These are phyloP conservation scores for Medicago lupulina DNA, from an alignment of 306 rosid species.

Conservation along the genomic window DNA sequence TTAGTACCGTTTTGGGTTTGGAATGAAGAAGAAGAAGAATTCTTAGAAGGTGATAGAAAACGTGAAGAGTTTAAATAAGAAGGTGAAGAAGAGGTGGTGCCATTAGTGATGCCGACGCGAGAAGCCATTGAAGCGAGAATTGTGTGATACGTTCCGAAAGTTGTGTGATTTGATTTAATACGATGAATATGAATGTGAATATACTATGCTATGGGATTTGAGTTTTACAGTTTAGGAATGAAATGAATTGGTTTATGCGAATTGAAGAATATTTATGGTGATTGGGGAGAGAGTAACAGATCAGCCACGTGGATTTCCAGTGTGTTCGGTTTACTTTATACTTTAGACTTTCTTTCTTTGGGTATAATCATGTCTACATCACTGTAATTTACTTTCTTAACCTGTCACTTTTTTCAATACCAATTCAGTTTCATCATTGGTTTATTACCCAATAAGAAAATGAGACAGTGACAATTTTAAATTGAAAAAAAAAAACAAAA, in stretches of 20 bases:
- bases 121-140: constrained; percentile 50
- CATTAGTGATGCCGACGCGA: constrained; percentile 42
- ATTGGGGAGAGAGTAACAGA: constrained; percentile 45
- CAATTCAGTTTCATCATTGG: too few species aligned
- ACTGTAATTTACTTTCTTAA: too few species aligned
- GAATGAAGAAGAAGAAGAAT: background rate
- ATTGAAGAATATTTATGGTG: constrained; percentile 49
- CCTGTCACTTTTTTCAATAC: too few species aligned
- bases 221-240: background rate
- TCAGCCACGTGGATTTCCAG: constrained; percentile 68
- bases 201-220: background rate
- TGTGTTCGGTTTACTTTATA: background rate
- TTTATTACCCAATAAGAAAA: too few species aligned
- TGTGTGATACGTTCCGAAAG: constrained; percentile 45
- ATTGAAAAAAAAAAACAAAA: too few species aligned
- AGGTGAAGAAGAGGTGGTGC: background rate
- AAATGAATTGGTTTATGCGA: background rate
- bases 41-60: constrained; percentile 28
- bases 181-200: too few species aligned
- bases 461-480: too few species aligned
- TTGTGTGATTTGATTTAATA: background rate
- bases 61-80: constrained; percentile 31
- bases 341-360: too few species aligned
- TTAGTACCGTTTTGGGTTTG: background rate
- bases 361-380: too few species aligned